These are phyloP conservation scores for Escovopsis sp. DNA, from an alignment of 2,329 filamentous ascomycete genomes.

Conservation along the genomic window DNA sequence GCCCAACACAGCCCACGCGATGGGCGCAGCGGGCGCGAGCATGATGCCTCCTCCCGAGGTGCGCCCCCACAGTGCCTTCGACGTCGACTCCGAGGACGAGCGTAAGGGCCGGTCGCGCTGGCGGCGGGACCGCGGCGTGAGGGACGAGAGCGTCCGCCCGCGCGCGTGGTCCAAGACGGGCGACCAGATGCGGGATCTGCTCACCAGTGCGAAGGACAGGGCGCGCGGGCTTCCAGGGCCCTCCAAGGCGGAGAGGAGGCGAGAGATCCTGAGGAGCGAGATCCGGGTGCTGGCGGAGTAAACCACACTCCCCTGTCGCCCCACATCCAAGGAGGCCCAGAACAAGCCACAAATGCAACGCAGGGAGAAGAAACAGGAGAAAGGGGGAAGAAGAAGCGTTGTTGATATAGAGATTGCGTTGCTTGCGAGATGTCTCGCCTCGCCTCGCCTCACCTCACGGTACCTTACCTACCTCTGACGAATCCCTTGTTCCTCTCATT, in stretches of 20 bases:
- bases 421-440: too few relatives aligned
- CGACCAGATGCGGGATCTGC: constrained; percentile 10
- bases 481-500: too few relatives aligned
- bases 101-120: constrained; percentile 6
- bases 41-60: too few relatives aligned
- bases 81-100: constrained; percentile 18
- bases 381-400: background rate
- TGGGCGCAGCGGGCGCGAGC: too few relatives aligned
- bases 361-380: constrained; percentile 5
- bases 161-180: constrained; percentile 8
- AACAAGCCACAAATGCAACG: too few relatives aligned
- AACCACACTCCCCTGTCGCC: too few relatives aligned
- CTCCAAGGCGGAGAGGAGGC: constrained; percentile 16
- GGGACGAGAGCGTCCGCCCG: background rate
- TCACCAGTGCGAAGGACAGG: constrained; percentile 12
- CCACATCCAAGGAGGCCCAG: too few relatives aligned
- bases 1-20: too few relatives aligned
- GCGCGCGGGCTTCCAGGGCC: constrained; percentile 8
- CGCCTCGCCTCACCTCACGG: too few relatives aligned
- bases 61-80: constrained; percentile 15
- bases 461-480: too few relatives aligned
- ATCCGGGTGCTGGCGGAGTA: constrained; percentile 17
- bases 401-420: too few relatives aligned
- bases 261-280: constrained; percentile 20
- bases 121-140: constrained; percentile 6